A percentile compares a stretch with the other conserved stretches of the same genome.
These are phyloP conservation scores for Hymenoscyphus fructigenus DNA, from an alignment of 2,329 filamentous ascomycete genomes.

Conservation along the genomic window DNA sequence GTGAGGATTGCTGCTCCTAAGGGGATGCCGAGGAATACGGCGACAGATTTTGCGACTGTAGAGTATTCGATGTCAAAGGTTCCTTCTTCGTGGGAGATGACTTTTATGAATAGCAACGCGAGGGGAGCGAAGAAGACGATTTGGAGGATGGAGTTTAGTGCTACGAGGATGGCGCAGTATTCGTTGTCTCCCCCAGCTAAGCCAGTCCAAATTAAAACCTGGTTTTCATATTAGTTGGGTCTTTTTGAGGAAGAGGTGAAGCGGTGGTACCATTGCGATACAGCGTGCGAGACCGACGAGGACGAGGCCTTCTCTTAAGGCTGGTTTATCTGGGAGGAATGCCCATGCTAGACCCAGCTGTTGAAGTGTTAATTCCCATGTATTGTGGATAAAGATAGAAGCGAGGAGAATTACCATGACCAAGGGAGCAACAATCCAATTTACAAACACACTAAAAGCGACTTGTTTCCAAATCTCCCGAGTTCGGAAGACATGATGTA, in stretches of 20 bases:
- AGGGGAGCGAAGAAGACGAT: slow-evolving; percentile 72
- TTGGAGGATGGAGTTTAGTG: slow-evolving; percentile 72
- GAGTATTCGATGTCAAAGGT: slow-evolving; percentile 55
- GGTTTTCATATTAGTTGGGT: no score
- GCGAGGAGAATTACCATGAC: no score
- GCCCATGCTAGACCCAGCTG: no score
- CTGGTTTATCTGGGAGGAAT: no score
- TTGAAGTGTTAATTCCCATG: no score
- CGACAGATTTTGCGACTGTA: slow-evolving; percentile 75
- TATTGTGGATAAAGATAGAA: no score
- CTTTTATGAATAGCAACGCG: slow-evolving; percentile 62
- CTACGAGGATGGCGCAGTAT: slow-evolving; percentile 80
- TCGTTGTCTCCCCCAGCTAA: slow-evolving; percentile 74
- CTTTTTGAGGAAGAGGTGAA: no score
- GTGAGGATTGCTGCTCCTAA: slow-evolving; percentile 78
- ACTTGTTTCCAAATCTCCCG: slow-evolving; percentile 74
- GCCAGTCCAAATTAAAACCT: slow-evolving; percentile 69
- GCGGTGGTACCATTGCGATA: no score
- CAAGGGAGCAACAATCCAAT: no score
- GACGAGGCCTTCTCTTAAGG: no score
- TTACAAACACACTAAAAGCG: slow-evolving; percentile 20
- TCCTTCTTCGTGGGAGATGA: slow-evolving; percentile 57
- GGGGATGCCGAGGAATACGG: slow-evolving; percentile 81
- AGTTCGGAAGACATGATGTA: slow-evolving; percentile 64
- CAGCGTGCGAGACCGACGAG: no score